Evolutionary conservation across 805 yeast genomes (phyloP).

Genomic region (Zygoascus tannicola): DNA sequence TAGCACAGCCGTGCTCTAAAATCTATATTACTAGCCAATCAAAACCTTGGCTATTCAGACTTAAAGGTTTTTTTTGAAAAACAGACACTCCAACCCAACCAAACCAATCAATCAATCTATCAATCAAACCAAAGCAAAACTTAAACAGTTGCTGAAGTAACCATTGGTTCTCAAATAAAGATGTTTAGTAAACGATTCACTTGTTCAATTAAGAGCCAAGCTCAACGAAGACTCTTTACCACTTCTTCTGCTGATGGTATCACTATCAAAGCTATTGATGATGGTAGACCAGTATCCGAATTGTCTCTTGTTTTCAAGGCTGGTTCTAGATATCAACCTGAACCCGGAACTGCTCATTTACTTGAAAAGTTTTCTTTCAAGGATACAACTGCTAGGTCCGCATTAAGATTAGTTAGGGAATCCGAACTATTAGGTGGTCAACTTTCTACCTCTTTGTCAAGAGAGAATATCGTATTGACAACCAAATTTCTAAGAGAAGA

Average conservation of each 20-base stretch:
- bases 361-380: conserved; percentile 71
- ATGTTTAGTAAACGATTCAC: not conserved
- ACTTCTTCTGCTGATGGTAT: conserved; percentile 23
- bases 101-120: conserved; percentile 1
- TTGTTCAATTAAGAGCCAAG: not conserved
- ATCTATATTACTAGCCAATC: too few relatives aligned
- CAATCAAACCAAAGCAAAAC: too few relatives aligned
- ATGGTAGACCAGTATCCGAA: conserved; percentile 60
- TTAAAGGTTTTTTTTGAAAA: too few relatives aligned
- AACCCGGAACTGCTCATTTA: conserved; percentile 79
- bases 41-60: too few relatives aligned
- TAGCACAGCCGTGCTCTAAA: too few relatives aligned
- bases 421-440: conserved; percentile 87
- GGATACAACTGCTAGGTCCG: conserved; percentile 75
- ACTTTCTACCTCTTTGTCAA: conserved; percentile 58
- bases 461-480: conserved; percentile 74
- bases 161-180: too few relatives aligned
- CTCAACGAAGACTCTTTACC: conserved; percentile 16
- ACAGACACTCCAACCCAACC: conserved; percentile 2
- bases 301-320: conserved; percentile 75
- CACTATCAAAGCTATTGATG: conserved; percentile 31
- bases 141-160: too few relatives aligned
- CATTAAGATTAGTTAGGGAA: conserved; percentile 89
- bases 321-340: conserved; percentile 66
- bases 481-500: conserved; percentile 79